Conservation (phyloP, 2,329 filamentous ascomycete species). For the Nannizziopsis barbatae region DNA sequence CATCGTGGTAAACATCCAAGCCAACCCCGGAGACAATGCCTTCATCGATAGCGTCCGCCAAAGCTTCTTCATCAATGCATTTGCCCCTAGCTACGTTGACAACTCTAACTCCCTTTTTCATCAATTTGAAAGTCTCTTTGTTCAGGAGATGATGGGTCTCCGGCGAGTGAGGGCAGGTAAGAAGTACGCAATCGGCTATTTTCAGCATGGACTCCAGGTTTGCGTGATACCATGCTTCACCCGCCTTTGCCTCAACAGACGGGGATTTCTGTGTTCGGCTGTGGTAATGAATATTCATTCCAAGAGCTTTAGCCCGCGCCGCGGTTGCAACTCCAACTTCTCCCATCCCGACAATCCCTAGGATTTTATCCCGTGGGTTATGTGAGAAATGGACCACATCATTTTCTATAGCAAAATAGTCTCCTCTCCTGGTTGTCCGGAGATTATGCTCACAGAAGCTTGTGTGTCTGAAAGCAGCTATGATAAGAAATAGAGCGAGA, state of each 20-base stretch:
- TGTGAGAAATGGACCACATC: slow-evolving; percentile 7
- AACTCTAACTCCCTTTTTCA: slow-evolving; percentile 62
- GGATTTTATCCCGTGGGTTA: slow-evolving; percentile 13
- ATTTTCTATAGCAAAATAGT: slow-evolving; percentile 12
- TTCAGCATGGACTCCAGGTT: slow-evolving; percentile 12
- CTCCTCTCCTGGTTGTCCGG: slow-evolving; percentile 9
- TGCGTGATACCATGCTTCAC: slow-evolving; percentile 14
- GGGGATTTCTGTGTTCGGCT: slow-evolving; percentile 9
- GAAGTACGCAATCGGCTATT: slow-evolving; percentile 15
- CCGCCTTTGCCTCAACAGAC: slow-evolving; percentile 8
- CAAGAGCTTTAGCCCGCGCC: slow-evolving; percentile 11
- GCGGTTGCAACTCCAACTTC: slow-evolving; percentile 13
- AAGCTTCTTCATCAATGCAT: slow-evolving; percentile 61
- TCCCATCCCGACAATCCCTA: slow-evolving; percentile 16
- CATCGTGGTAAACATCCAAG: slow-evolving; percentile 65
- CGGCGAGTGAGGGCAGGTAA: slow-evolving; percentile 24
- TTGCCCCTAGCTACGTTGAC: slow-evolving; percentile 66
- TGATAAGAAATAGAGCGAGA: slow-evolving; percentile 14
- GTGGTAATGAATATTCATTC: slow-evolving; percentile 17
- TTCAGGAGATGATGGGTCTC: slow-evolving; percentile 61
- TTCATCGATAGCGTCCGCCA: slow-evolving; percentile 54
- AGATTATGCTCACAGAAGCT: slow-evolving; percentile 13
- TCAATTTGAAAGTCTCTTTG: slow-evolving; percentile 51
- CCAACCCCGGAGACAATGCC: slow-evolving; percentile 57
- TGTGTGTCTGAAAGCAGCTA: slow-evolving; percentile 14